Percentiles rank a stretch among this genome's conserved stretches.
Conservation (phyloP, 1,139 yeast species). For the Blastobotrys elegans region DNA sequence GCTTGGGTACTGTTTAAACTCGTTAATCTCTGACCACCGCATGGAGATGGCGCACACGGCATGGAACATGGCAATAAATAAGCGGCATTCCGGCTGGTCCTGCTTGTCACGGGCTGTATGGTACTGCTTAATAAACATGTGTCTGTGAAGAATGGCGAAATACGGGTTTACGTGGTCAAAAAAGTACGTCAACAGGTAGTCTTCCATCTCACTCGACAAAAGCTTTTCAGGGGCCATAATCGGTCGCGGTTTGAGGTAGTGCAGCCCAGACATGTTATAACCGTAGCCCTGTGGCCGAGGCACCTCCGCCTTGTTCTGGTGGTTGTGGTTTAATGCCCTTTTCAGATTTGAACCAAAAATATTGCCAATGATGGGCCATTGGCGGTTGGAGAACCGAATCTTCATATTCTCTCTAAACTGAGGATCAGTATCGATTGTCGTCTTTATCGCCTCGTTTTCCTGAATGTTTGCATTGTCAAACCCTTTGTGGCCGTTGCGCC, state of each 20-base stretch:
- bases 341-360: constrained; percentile 41
- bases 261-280: constrained; percentile 59
- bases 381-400: constrained; percentile 50
- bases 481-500: not conserved
- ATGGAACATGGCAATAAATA: constrained; percentile 51
- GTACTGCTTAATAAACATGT: constrained; percentile 49
- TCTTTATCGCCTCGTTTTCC: not conserved
- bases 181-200: constrained; percentile 39
- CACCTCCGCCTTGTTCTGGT: constrained; percentile 38
- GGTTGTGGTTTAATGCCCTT: constrained; percentile 37
- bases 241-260: constrained; percentile 42
- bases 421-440: not conserved
- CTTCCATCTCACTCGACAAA: constrained; percentile 16
- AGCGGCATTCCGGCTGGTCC: constrained; percentile 30
- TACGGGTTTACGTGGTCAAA: constrained; percentile 51
- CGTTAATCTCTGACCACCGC: constrained; percentile 48
- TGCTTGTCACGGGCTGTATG: constrained; percentile 35
- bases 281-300: constrained; percentile 60
- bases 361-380: constrained; percentile 45
- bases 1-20: constrained; percentile 28
- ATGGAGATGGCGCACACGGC: constrained; percentile 49
- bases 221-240: constrained; percentile 32
- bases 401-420: not conserved
- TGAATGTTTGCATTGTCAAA: not conserved
- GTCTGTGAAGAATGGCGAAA: constrained; percentile 50